These are phyloP conservation scores for Didymella arachidicola DNA, from an alignment of 2,329 filamentous ascomycete species.

Conservation along the genomic window DNA sequence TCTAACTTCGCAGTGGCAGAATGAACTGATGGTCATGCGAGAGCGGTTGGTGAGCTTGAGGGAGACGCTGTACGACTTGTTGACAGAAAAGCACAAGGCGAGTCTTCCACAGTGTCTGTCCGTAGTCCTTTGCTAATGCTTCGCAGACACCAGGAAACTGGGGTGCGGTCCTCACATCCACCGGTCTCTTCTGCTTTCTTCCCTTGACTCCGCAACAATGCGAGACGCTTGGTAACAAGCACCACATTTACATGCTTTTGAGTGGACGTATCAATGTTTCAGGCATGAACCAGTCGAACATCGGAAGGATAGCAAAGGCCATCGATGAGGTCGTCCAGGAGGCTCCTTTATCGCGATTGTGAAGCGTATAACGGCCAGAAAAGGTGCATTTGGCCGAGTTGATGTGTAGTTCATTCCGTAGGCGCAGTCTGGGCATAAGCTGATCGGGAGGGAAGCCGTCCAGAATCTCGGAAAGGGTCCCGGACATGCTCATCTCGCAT, in stretches of 20 bases:
- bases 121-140: neutral
- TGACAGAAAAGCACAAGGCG: neutral
- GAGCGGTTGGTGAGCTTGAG: neutral
- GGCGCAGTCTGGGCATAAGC: slow-evolving; percentile 1
- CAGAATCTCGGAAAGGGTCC: slow-evolving; percentile 8
- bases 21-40: neutral
- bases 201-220: slow-evolving; percentile 23
- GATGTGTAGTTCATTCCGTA: neutral
- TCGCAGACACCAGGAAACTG: neutral
- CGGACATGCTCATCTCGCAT: slow-evolving; percentile 1
- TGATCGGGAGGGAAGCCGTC: slow-evolving; percentile 3
- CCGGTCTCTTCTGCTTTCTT: neutral
- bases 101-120: neutral
- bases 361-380: neutral
- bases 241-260: slow-evolving; percentile 35
- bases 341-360: neutral
- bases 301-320: slow-evolving; percentile 28
- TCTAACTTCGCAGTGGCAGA: neutral
- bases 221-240: slow-evolving; percentile 22
- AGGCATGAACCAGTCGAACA: slow-evolving; percentile 31
- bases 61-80: neutral
- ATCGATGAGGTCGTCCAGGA: slow-evolving; percentile 26
- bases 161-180: neutral
- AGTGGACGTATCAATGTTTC: slow-evolving; percentile 39
- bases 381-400: neutral